Base-by-base conservation (phyloP, 2,329 filamentous ascomycete species). In the Leptographium flavum region DNA sequence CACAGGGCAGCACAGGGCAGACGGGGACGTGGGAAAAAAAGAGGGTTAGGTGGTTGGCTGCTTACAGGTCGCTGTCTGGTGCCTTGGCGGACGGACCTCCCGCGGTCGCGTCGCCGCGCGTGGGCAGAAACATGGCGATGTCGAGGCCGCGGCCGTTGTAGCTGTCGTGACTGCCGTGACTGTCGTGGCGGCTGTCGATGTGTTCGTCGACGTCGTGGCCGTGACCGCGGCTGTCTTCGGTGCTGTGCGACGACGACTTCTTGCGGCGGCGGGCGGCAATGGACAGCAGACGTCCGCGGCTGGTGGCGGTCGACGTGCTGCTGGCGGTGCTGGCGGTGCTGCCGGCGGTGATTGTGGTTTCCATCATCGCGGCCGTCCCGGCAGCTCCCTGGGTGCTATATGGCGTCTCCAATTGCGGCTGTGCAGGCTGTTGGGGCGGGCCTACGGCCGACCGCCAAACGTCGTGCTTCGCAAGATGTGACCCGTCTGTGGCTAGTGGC, bases 251-350 rank as follows among this genome's bases (percentile, higher is more conserved):
- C 53, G 59, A 60, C 50, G 68, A 66, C 58, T 64, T 69, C 46
- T 64, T 64, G 40, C 69, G 65, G 39, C 70, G 67, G 54, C 69
- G 72, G 40, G 64, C 63, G 25, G 62, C 60, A 45, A 77, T 65
- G 32, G 66, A 63, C 27, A 78, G 63, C 58, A 73, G 75, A 47
- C 63, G 65, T 37, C 27, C 10, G 38, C 74, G 58, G 13, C 63
- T 61, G 50, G 57, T 63, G 45, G 49, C 46, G 38, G 25, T 17
- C 17, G 39, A 19, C 13, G 6, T 22, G 31, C 23, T 41, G 43
- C 23, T 32, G 30, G 43, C 37, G 10, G 33, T 41, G 43, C 23
- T 32, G 30, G 43, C 37, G 10, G 33, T 17, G 32, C 17, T 22
- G 32, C 23, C 28, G 3, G 43, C 21, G 42, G 35, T 32, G 35